Base-by-base conservation (phyloP, 2,329 filamentous ascomycete species). In the Arachnomyces sp. region DNA sequence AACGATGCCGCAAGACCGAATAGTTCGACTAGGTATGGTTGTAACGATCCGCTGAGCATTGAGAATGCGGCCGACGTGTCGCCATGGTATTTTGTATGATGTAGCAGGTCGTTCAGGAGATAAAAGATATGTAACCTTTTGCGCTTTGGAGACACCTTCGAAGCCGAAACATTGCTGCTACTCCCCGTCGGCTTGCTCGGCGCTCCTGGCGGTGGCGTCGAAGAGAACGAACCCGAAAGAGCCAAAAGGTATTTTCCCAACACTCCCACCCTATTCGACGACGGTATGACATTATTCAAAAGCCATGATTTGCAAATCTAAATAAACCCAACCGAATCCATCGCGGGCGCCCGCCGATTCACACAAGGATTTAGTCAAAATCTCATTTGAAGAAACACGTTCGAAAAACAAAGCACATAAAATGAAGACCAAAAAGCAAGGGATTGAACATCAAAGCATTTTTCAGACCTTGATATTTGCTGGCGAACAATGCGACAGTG, bases 281-380 rank as follows among this genome's bases (percentile, higher is more conserved):
- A 92, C 43, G 74, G 73, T 52, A 77, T 72, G 57, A 90, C 71
- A 67, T 87, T 77, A 53, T 75, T 74, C 57, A 88, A 66, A 55
- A 90, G 82, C 86, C 86, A 94, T 66, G 77, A 73, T 75, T 89
- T 94, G 75, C 85, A 89, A 72, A 78, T 84, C 88, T 94, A 77
- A 45, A 13, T 25, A 18, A 43, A 18, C 17, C 53, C 42, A 42
- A 42, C 49, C 43, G 39, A 32, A 40, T 36, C 39, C 36, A 38
- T 47, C 37, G 43, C 32, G 42, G 37, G 31, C 21, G 21, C 21
- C 21, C 5, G 9, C 21, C 21, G 21, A 25, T 25, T 25, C 21
- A 25, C 21, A 25, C 21, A 25, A 25, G 9, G 5, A 25, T 47
- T 45, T 34, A 51, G 44, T 44, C 43, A 54, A 48, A 54, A 46